Evolutionary conservation across 306 rosid species (phyloP).

Genomic region (Luffa aegyptiaca): DNA sequence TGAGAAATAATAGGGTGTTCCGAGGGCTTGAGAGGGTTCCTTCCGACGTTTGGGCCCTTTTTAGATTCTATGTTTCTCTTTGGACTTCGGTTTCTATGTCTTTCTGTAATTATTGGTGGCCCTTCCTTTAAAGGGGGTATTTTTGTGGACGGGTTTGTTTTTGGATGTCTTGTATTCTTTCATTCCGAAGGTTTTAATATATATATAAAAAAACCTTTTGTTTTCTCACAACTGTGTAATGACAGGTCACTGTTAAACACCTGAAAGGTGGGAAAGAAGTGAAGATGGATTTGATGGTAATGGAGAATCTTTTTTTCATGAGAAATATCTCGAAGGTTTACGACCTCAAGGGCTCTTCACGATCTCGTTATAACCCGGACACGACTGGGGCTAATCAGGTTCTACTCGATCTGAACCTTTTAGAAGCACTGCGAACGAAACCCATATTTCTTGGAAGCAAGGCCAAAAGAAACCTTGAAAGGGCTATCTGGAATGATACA

Average conservation of each 20-base stretch:
- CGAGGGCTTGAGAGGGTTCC: no score
- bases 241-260: conserved; percentile 71
- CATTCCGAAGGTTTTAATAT: no score
- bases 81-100: no score
- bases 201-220: no score
- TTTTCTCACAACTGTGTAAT: conserved; percentile 9
- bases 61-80: no score
- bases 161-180: no score
- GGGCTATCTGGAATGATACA: conserved; percentile 97
- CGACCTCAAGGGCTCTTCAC: conserved; percentile 95
- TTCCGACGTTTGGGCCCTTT: no score
- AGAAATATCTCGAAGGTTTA: conserved; percentile 78
- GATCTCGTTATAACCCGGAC: conserved; percentile 86
- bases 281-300: conserved; percentile 85
- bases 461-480: conserved; percentile 85
- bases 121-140: no score
- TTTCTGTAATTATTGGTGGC: no score
- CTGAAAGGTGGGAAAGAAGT: conserved; percentile 90
- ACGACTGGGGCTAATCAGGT: conserved; percentile 77
- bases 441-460: conserved; percentile 95
- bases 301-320: conserved; percentile 94
- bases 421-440: conserved; percentile 74
- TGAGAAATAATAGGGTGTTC: no score
- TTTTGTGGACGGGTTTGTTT: no score
- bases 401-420: conserved; percentile 82